Base-by-base conservation (phyloP, 2,329 filamentous ascomycete genomes). In the Amphichorda felina region DNA sequence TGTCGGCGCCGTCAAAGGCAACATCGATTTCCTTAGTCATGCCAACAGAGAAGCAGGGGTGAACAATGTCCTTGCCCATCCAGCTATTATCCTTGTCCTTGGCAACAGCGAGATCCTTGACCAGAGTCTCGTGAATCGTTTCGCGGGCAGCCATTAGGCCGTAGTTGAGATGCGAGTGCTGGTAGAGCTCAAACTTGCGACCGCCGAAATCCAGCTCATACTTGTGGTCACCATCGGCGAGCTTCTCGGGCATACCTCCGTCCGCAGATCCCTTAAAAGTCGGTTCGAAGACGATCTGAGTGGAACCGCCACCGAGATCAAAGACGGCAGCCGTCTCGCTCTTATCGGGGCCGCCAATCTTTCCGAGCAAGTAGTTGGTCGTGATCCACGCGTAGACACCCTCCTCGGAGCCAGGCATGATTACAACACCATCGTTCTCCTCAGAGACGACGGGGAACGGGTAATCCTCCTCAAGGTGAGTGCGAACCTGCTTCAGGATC, bases 341-440 rank as follows among this genome's bases (percentile, higher is more conserved):
- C 56, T 88, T 77, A 54, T 95, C 89, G 2, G 87, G 84, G 9
- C 84, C 83, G 40, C 91, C 91, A 58, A 98, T 96, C 66, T 96
- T 96, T 51, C 89, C 89, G 17, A 98, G 76, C 28, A 98, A 80
- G 61, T 98, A 98, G 70, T 98, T 98, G 45, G 87, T 91, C 6
- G 91, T 98, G 57, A 98, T 94, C 91, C 91, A 98, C 36, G 91
- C 93, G 54, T 94, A 98, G 21, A 98, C 89, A 54, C 91, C 91
- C 64, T 98, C 91, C 52, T 95, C 84, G 34, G 84, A 87, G 42
- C 91, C 91, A 50, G 94, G 88, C 91, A 98, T 98, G 57, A 98
- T 93, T 43, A 87, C 76, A 19, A 98, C 86, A 38, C 93, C 91
- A 37, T 83, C 78, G 47, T 89, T 79, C 50, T 86, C 84, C 44